These are phyloP conservation scores for Aquilaria yunnanensis DNA, from an alignment of 345 rosid genomes.

Conservation along the genomic window DNA sequence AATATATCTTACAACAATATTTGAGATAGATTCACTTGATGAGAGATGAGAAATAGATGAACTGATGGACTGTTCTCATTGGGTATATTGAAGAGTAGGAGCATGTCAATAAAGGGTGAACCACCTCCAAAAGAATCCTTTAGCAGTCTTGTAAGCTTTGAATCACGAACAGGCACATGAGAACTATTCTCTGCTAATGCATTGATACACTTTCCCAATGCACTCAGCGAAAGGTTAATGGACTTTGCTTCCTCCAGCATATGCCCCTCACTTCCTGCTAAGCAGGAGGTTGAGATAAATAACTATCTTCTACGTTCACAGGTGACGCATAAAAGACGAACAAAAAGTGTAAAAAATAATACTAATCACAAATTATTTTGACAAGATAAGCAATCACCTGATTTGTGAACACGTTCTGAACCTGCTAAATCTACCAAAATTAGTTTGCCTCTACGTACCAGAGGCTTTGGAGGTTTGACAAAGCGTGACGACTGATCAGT, in stretches of 20 bases:
- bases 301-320: background rate
- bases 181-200: conserved; percentile 84
- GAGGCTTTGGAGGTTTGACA: conserved; percentile 64
- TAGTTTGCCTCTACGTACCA: conserved; percentile 84
- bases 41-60: conserved; percentile 3
- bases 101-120: conserved; percentile 18
- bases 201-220: conserved; percentile 87
- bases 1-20: background rate
- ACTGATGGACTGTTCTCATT: background rate
- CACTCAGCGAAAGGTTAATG: conserved; percentile 85
- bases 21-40: background rate
- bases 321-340: background rate
- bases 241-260: conserved; percentile 90
- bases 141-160: conserved; percentile 81
- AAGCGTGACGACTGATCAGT: conserved; percentile 47
- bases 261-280: conserved; percentile 85
- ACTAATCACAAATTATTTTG: background rate
- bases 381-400: conserved; percentile 43
- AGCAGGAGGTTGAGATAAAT: conserved; percentile 13
- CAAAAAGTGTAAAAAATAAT: background rate
- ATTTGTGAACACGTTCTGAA: conserved; percentile 95
- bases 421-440: conserved; percentile 97
- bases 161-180: conserved; percentile 87
- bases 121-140: conserved; percentile 90
- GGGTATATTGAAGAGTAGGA: conserved; percentile 10